phyloP scores from a whole-genome alignment of 2,329 filamentous ascomycete species.

The Trichoderma gracile region DNA sequence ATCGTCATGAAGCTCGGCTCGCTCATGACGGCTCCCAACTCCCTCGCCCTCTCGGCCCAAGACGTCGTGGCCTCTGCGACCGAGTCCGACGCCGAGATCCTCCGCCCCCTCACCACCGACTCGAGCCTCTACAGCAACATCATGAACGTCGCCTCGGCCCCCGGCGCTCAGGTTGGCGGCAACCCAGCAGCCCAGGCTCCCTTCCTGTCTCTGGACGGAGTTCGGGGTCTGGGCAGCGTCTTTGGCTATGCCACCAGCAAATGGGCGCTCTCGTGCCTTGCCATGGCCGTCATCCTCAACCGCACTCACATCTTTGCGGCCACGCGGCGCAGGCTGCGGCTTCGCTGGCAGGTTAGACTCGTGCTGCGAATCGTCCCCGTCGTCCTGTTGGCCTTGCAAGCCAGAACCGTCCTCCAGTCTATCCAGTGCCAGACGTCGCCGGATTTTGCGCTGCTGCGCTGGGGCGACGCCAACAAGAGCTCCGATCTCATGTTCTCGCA shows the following conservation, averaged over 20 bases:
- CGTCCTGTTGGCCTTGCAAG: conserved; percentile 67
- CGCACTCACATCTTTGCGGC: conserved; percentile 92
- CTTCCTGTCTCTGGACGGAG: conserved; percentile 58
- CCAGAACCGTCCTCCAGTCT: conserved; percentile 71
- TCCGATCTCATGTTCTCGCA: conserved; percentile 70
- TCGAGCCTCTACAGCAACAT: conserved; percentile 35
- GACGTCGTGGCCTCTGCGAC: conserved; percentile 30
- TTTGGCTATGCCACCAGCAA: conserved; percentile 89
- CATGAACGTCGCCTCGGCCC: conserved; percentile 33
- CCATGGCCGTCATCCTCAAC: conserved; percentile 84
- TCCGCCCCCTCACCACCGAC: conserved; percentile 32
- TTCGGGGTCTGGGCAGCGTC: conserved; percentile 76
- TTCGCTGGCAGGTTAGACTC: conserved; percentile 72
- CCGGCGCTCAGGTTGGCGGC: conserved; percentile 24
- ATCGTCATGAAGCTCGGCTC: conserved; percentile 68
- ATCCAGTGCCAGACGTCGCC: conserved; percentile 90
- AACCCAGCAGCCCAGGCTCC: conserved; percentile 38
- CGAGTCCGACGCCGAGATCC: conserved; percentile 27
- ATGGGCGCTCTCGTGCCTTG: conserved; percentile 87
- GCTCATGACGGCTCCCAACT: conserved; percentile 61
- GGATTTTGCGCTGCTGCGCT: conserved; percentile 67
- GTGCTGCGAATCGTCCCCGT: conserved; percentile 71
- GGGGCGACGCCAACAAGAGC: conserved; percentile 65
- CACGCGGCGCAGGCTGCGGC: conserved; percentile 73
- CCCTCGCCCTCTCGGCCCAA: conserved; percentile 56